Evolutionary conservation across 306 rosid genomes (phyloP).

Genomic region (Cucumis melo): DNA sequence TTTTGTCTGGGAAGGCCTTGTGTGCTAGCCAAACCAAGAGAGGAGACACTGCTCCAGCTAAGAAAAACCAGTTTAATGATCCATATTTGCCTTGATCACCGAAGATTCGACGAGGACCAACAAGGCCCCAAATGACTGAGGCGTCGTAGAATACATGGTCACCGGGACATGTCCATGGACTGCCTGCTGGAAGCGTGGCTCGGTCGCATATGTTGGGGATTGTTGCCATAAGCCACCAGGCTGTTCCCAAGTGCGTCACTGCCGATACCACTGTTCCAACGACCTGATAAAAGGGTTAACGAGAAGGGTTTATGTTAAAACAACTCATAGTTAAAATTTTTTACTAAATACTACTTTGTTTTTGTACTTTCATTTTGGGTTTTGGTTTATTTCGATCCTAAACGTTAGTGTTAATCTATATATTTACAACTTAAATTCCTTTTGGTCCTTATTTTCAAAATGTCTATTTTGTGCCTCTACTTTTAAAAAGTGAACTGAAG

Average conservation of each 20-base stretch:
- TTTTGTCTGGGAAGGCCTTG: slow-evolving; percentile 51
- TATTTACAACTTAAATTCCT: no score
- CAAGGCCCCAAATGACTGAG: slow-evolving; percentile 74
- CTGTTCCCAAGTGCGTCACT: slow-evolving; percentile 49
- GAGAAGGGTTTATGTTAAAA: neutral
- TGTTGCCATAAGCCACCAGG: slow-evolving; percentile 74
- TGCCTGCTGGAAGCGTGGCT: slow-evolving; percentile 46
- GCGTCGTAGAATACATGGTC: slow-evolving; percentile 89
- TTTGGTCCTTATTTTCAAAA: no score
- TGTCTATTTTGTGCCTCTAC: no score
- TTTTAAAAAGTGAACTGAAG: no score
- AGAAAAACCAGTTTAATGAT: slow-evolving; percentile 69
- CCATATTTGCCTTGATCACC: slow-evolving; percentile 68
- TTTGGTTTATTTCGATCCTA: no score
- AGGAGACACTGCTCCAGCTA: slow-evolving; percentile 65
- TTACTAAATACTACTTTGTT: no score
- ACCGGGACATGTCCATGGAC: slow-evolving; percentile 82
- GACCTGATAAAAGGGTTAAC: slow-evolving; percentile 22
- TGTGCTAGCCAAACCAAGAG: slow-evolving; percentile 61
- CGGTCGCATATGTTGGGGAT: slow-evolving; percentile 52
- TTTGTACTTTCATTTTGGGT: no score
- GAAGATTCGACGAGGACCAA: slow-evolving; percentile 63
- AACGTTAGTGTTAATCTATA: no score
- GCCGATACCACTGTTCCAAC: slow-evolving; percentile 48
- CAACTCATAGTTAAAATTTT: neutral